Base-by-base conservation (phyloP, 768 basidiomycete species). In the Scleroderma citrinum region DNA sequence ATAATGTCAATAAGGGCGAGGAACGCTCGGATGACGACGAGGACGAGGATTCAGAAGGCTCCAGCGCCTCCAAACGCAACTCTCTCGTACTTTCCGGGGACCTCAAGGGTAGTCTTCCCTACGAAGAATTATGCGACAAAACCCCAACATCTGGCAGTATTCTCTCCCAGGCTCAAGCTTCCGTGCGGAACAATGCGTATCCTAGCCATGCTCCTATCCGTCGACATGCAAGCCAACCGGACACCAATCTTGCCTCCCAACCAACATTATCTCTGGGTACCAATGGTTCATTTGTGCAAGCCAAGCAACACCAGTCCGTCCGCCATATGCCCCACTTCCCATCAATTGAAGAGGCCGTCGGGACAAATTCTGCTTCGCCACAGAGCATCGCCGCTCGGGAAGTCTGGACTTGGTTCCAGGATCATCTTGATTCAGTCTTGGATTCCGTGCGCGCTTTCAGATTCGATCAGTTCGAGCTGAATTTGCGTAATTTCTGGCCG, bases 341-440 rank as follows among this genome's bases (percentile, higher is more conserved):
- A 3, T 82, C 81, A 41, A 87, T 92, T 54, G 89, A 89, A 52
- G 90, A 92, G 68, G 88, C 88, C 19, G 78, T 91, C 34, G 85
- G 83, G 42, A 74, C 79, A 23, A 83, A 74, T 59, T 85, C 85
- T 11, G 78, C 83, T n/a, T 80, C 87, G 40, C 73, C 87, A 24
- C 85, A 92, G 57, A 79, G 82, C 47, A 76, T 89, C 19, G 83
- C 84, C 52, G 91, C 87, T 24, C 80, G 87, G 56, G 88, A 90
- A 65, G 87, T 91, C 6, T 95, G 92, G 92, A 77, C 75, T 26
- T 90, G 88, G 84, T 95, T 95, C 74, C 85, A 88, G 65, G 86
- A 91, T 49, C 92, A 95, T 71, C 74, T 92, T 52, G 90, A 94
- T 67, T 73, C 83, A 1, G 74, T 94, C 41, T 69, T 92, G 29